Base-by-base conservation (phyloP, 1,139 yeast species). In the Yamadazyma triangularis region DNA sequence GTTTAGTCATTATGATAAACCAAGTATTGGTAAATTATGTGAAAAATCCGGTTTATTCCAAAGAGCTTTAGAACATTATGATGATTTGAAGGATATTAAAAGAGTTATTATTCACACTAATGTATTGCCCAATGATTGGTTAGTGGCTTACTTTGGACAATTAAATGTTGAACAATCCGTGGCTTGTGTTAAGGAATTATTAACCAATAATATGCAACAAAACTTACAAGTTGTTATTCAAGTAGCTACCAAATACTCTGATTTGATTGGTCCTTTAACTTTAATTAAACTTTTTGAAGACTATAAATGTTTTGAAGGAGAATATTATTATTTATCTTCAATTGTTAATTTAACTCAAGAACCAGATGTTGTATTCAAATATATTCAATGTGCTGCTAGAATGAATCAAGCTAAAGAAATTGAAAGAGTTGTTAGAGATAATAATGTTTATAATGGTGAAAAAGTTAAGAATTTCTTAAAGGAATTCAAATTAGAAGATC, bases 201-300 rank as follows among this genome's bases (percentile, higher is more conserved):
- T 91, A 56, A 77, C 81, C 45, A 70, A 74, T 48, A 86, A 89
- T 58, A 68, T 85, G 55, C 85, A 87, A 45, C 95, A 82, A 58
- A 89, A 89, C 63, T 68, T 91, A 53, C 97, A 89, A 64, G 85
- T 86, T 40, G 94, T 87, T 19, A 88, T 91, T 41, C 98, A 91
- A 66, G 95, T 91, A 37, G 96, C 98, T 20, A 88, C 96, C 39
- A 91, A 89, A 60, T 93, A 85, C 62, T 86, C 96, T 30, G 98
- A 91, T 45, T 74, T 91, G 50, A 80, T 93, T 50, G 98, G 98
- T 18, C 78, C 96, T 6, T 67, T 77, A 45, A 78, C 81, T 41
- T 71, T 91, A 57, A 85, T 93, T 57, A 85, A 88, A 57, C 64
- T 93, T 41, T 93, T 91, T 58, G 98, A 91, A 63, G 96, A 88